Conservation (phyloP, 495 filamentous ascomycete species). For the Hypomontagnella monticulosa region DNA sequence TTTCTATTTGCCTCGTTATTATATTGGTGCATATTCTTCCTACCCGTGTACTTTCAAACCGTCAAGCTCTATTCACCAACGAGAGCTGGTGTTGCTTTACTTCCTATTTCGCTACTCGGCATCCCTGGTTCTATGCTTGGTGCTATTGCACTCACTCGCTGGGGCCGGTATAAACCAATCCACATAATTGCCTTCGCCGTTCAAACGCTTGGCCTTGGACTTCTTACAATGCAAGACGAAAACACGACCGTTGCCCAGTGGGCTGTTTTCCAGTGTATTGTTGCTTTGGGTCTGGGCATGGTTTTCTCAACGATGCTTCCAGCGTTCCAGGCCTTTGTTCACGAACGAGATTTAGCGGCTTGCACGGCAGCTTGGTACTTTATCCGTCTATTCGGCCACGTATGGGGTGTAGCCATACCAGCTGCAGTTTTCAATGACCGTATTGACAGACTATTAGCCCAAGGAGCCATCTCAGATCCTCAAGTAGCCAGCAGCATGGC, state of each 20-base stretch:
- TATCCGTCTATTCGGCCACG: constrained; percentile 55
- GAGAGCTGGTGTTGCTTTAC: constrained; percentile 48
- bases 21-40: constrained; percentile 53
- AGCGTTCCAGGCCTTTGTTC: constrained; percentile 48
- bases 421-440: constrained; percentile 59
- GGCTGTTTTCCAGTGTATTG: constrained; percentile 37
- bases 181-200: constrained; percentile 51
- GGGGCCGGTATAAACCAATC: constrained; percentile 55
- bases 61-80: constrained; percentile 40
- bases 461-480: constrained; percentile 23
- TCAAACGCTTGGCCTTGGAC: constrained; percentile 51
- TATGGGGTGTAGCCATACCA: constrained; percentile 62
- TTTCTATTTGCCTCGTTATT: constrained; percentile 27
- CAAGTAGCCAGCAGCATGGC: constrained; percentile 9
- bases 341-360: constrained; percentile 49
- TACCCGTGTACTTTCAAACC: constrained; percentile 60
- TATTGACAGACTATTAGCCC: constrained; percentile 21
- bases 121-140: constrained; percentile 44
- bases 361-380: constrained; percentile 56
- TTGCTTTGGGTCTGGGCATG: constrained; percentile 46
- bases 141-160: constrained; percentile 47
- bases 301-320: constrained; percentile 47
- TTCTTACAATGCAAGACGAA: constrained; percentile 49
- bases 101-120: constrained; percentile 48
- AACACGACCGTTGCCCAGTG: constrained; percentile 42